Percentiles rank a stretch among this genome's conserved stretches.
These are phyloP conservation scores for Hypoxylon sp. DNA, from an alignment of 2,329 filamentous ascomycete genomes.

Conservation along the genomic window DNA sequence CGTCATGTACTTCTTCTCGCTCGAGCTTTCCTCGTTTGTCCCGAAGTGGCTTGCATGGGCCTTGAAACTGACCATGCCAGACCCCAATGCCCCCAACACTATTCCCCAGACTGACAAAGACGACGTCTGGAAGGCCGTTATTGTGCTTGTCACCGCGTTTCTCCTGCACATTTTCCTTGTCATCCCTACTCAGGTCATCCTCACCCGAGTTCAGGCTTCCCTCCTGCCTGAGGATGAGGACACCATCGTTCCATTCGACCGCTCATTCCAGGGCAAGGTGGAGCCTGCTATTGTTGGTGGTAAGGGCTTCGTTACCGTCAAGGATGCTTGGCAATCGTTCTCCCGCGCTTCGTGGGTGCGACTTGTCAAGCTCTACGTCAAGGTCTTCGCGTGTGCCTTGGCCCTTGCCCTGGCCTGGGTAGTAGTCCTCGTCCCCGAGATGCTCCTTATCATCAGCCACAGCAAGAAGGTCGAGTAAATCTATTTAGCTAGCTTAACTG, in stretches of 20 bases:
- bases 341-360: conserved; percentile 79
- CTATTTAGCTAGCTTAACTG: conserved; percentile 4
- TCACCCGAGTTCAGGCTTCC: conserved; percentile 88
- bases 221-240: conserved; percentile 86
- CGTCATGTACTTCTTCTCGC: conserved; percentile 71
- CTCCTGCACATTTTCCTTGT: conserved; percentile 73
- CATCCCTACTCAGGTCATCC: conserved; percentile 81
- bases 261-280: conserved; percentile 83
- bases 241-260: conserved; percentile 91
- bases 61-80: conserved; percentile 62
- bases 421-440: conserved; percentile 66
- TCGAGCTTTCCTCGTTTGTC: conserved; percentile 64
- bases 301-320: conserved; percentile 77
- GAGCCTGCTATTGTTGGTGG: conserved; percentile 82
- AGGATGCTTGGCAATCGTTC: conserved; percentile 86
- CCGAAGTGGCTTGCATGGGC: conserved; percentile 64
- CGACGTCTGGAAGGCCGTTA: conserved; percentile 62
- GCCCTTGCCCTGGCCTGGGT: conserved; percentile 63
- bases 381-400: conserved; percentile 73
- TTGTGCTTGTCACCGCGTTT: conserved; percentile 63
- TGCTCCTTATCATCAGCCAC: conserved; percentile 59
- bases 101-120: conserved; percentile 58
- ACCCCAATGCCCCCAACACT: conserved; percentile 56
- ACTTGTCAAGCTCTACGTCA: conserved; percentile 80
- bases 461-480: conserved; percentile 48